Evolutionary conservation across 2,329 filamentous ascomycete species (phyloP).

Genomic region (Exophiala dermatitidis): DNA sequence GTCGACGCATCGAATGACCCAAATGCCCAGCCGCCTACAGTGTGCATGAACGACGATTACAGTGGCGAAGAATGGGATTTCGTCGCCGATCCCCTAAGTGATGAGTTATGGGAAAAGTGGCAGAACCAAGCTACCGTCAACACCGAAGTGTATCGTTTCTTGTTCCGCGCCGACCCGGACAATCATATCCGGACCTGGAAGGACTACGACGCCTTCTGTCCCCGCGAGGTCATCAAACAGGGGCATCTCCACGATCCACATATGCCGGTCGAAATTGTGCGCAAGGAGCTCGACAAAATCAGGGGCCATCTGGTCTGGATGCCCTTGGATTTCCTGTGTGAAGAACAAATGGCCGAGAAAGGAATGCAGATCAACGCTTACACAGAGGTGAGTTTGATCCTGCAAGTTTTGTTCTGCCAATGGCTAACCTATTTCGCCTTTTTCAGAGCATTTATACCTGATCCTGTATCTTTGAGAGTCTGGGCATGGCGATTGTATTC

Average conservation of each 20-base stretch:
- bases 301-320: conserved; percentile 91
- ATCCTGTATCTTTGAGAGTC: neutral
- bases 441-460: conserved; percentile 18
- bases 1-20: conserved; percentile 58
- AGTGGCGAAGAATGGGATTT: conserved; percentile 61
- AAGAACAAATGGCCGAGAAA: conserved; percentile 82
- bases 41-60: conserved; percentile 64
- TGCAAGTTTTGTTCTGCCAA: neutral
- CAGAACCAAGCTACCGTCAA: conserved; percentile 64
- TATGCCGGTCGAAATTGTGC: conserved; percentile 64
- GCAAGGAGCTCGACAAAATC: conserved; percentile 68
- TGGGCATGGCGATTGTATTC: no score
- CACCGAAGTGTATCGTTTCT: conserved; percentile 70
- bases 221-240: conserved; percentile 62
- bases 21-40: conserved; percentile 70
- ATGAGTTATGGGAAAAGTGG: conserved; percentile 66
- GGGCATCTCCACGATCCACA: conserved; percentile 83
- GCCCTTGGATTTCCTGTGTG: conserved; percentile 77
- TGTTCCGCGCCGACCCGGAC: conserved; percentile 87
- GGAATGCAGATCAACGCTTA: conserved; percentile 77
- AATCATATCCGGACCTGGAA: conserved; percentile 80
- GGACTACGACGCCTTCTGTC: conserved; percentile 73
- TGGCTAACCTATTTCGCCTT: conserved; percentile 1
- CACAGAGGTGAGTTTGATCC: conserved; percentile 71
- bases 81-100: conserved; percentile 66